phyloP scores from a whole-genome alignment of 2,329 filamentous ascomycete species.

The Cryphonectria japonica region DNA sequence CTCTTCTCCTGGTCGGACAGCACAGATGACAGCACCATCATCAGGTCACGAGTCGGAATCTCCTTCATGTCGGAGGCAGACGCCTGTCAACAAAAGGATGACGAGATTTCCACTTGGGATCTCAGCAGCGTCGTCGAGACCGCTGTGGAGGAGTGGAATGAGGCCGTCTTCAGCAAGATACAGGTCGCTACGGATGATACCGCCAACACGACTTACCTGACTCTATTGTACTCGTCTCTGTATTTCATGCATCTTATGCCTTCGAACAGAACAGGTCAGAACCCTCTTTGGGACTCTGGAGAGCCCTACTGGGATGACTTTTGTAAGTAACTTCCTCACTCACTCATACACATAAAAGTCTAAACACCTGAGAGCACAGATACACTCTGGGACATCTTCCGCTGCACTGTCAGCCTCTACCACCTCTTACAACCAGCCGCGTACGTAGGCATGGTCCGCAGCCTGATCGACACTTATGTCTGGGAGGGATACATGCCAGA shows the following conservation, averaged over 20 bases:
- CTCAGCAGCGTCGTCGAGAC: slow-evolving; percentile 44
- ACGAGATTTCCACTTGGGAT: slow-evolving; percentile 48
- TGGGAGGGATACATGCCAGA: slow-evolving; percentile 71
- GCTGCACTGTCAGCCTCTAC: slow-evolving; percentile 71
- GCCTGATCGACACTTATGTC: slow-evolving; percentile 69
- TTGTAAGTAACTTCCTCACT: slow-evolving; percentile 38
- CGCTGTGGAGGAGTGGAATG: slow-evolving; percentile 50
- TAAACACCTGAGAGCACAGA: slow-evolving; percentile 43
- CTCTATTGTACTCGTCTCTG: slow-evolving; percentile 60
- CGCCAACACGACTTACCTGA: slow-evolving; percentile 51
- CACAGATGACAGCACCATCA: slow-evolving; percentile 42
- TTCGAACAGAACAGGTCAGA: slow-evolving; percentile 68
- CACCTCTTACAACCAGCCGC: slow-evolving; percentile 68
- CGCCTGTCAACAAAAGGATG: slow-evolving; percentile 51
- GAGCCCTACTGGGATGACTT: slow-evolving; percentile 78
- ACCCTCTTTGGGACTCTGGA: slow-evolving; percentile 65
- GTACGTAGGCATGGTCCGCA: slow-evolving; percentile 69
- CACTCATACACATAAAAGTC: slow-evolving; percentile 35
- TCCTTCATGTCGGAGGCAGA: slow-evolving; percentile 53
- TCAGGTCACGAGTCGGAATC: slow-evolving; percentile 55
- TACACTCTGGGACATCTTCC: slow-evolving; percentile 73
- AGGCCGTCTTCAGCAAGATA: slow-evolving; percentile 50
- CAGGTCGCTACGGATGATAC: slow-evolving; percentile 40
- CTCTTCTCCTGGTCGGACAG: slow-evolving; percentile 51
- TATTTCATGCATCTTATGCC: slow-evolving; percentile 67